A percentile compares a stretch with the other conserved stretches of the same genome.
Conservation (phyloP, 768 basidiomycete species). For the Mrakia blollopis region DNA sequence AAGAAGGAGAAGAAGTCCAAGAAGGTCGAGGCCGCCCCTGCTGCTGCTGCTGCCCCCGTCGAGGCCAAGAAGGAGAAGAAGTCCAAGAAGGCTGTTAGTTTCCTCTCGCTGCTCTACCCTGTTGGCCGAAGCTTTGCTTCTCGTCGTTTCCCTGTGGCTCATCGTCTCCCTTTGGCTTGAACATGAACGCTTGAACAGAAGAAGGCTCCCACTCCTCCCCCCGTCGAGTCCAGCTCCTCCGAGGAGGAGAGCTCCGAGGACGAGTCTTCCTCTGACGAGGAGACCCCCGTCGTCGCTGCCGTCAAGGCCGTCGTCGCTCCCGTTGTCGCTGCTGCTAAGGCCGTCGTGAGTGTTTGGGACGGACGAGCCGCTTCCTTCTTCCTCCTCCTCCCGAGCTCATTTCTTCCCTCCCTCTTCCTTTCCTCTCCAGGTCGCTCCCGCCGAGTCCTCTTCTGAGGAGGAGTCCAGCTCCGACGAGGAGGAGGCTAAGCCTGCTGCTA, state of each 20-base stretch:
- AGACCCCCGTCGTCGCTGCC: constrained; percentile 19
- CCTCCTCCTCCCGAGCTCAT: constrained; percentile 5
- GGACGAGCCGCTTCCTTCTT: constrained; percentile 32
- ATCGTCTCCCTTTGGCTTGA: neutral
- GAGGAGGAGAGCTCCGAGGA: constrained; percentile 22
- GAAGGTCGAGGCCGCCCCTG: constrained; percentile 33
- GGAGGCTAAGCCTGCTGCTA: constrained; percentile 34
- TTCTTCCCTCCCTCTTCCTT: neutral
- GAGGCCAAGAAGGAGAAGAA: constrained; percentile 41
- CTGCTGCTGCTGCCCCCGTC: constrained; percentile 19
- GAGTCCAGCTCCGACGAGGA: constrained; percentile 36
- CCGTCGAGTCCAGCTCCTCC: constrained; percentile 17
- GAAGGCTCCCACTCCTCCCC: constrained; percentile 30
- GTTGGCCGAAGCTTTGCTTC: neutral
- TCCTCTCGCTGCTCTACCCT: neutral
- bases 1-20: constrained; percentile 27
- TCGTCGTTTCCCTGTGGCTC: neutral
- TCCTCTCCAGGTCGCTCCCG: constrained; percentile 31
- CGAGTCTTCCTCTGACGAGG: constrained; percentile 21
- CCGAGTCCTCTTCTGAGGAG: constrained; percentile 36
- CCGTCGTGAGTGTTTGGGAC: constrained; percentile 17
- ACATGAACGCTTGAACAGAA: constrained; percentile 9
- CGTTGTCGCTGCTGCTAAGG: constrained; percentile 35
- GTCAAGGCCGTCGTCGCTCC: constrained; percentile 15
- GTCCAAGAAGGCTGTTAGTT: constrained; percentile 31